A percentile compares a stretch with the other conserved stretches of the same genome.
These are phyloP conservation scores for Cladosporium sp. DNA, from an alignment of 2,329 filamentous ascomycete species.

Conservation along the genomic window DNA sequence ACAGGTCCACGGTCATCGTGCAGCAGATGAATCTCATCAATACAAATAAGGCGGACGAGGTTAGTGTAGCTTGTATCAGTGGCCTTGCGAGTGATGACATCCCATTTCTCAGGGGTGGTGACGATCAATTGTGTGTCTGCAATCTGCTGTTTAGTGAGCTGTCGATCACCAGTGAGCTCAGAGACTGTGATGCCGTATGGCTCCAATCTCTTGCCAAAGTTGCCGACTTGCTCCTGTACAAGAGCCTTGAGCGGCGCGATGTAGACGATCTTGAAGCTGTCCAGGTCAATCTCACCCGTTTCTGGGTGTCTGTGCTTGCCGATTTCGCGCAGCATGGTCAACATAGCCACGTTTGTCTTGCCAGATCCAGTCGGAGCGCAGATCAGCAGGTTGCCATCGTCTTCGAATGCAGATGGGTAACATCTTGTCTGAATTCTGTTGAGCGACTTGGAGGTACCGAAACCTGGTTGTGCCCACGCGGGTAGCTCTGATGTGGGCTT, in stretches of 20 bases:
- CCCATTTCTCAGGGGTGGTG: slow-evolving; percentile 98
- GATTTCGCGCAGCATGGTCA: slow-evolving; percentile 92
- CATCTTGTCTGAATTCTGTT: slow-evolving; percentile 97
- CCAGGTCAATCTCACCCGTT: slow-evolving; percentile 91
- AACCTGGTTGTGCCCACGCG: slow-evolving; percentile 85
- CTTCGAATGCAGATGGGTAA: slow-evolving; percentile 84
- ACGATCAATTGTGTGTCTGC: slow-evolving; percentile 97
- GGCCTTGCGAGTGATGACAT: slow-evolving; percentile 96
- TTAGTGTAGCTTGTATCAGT: slow-evolving; percentile 97
- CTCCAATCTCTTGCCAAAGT: slow-evolving; percentile 88
- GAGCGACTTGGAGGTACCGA: slow-evolving; percentile 80
- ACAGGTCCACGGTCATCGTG: slow-evolving; percentile 97
- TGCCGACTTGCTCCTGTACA: slow-evolving; percentile 96
- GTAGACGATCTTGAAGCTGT: slow-evolving; percentile 95
- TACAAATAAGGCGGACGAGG: slow-evolving; percentile 91
- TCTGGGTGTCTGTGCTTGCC: slow-evolving; percentile 88
- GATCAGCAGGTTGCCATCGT: slow-evolving; percentile 96
- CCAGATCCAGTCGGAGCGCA: slow-evolving; percentile 96
- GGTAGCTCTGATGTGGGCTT: slow-evolving; percentile 86
- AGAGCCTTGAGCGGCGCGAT: slow-evolving; percentile 94
- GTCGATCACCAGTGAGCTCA: slow-evolving; percentile 95
- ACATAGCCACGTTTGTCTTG: slow-evolving; percentile 98
- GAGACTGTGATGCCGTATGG: slow-evolving; percentile 88
- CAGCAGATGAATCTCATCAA: slow-evolving; percentile 96
- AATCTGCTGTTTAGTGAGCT: slow-evolving; percentile 98